Base-by-base conservation (phyloP, 257 asterid species). In the Petunia axillaris region DNA sequence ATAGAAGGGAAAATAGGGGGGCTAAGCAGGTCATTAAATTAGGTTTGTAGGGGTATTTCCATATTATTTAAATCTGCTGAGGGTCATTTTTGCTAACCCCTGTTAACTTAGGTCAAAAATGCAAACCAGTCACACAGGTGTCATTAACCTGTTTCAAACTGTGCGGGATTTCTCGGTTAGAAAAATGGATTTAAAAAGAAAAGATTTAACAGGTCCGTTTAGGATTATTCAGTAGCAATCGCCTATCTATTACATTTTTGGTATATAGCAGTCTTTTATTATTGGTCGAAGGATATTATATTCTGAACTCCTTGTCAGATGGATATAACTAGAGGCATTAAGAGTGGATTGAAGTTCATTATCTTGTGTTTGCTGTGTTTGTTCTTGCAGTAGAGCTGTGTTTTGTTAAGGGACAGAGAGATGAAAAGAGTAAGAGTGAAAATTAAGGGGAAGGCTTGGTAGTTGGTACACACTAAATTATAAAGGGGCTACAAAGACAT, bases 261-360 rank as follows among this genome's bases (percentile, higher is more conserved):
- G 40, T 39, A 2, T 46, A 16, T 25, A n/a, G 0, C 57, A 25
- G 43, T 25, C 43, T 48, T 48, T 11, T 46, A 71, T 46, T 48
- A 10, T 48, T 48, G 36, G 60, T 46, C 46, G 57, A 15, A 48
- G 60, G 39, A 36, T 15, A 8, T 2, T 7, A 10, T 64, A 64
- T 55, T 43, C 15, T 68, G 57, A 37, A 44, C n/a, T 68, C 57
- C 57, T 25, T 25, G 25, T 25, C 25, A 25, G 25, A 25, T 68
- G 76, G 76, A 5, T 68, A 16, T 68, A 68, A 44, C 57, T 68
- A 43, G 40, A 55, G 76, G 75, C 25, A 68, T 25, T 68, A 43
- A 44, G 57, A 68, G 55, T 68, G 76, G 77, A 25, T 2, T 70
- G 77, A 25, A 70, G 77, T 70, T 70, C 77, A 70, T 70, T 70